These are phyloP conservation scores for Erodium trifolium DNA, from an alignment of 441 rosid species.

Conservation along the genomic window DNA sequence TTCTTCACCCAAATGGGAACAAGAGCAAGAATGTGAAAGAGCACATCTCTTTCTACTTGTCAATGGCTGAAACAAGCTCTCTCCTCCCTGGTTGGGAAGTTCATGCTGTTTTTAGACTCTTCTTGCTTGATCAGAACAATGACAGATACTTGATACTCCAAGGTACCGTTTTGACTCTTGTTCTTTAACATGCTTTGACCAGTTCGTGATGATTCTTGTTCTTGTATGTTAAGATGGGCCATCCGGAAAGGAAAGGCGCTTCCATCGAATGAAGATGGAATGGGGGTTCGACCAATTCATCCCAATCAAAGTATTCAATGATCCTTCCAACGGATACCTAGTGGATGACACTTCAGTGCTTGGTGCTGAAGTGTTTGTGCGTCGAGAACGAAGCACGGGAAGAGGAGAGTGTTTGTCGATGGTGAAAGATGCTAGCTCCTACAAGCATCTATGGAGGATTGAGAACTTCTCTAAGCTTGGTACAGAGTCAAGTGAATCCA, in stretches of 20 bases:
- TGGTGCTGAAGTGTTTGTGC: slow-evolving; percentile 62
- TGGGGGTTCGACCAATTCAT: slow-evolving; percentile 34
- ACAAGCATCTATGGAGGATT: slow-evolving; percentile 30
- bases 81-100: slow-evolving; percentile 45
- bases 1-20: slow-evolving; percentile 55
- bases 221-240: slow-evolving; percentile 20
- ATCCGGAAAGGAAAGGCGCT: slow-evolving; percentile 26
- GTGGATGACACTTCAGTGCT: slow-evolving; percentile 38
- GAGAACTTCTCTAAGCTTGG: slow-evolving; percentile 25
- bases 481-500: slow-evolving; percentile 17
- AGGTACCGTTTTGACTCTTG: slow-evolving; percentile 25
- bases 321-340: slow-evolving; percentile 29
- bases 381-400: slow-evolving; percentile 42
- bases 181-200: not conserved
- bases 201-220: not conserved
- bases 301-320: slow-evolving; percentile 21
- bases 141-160: slow-evolving; percentile 41
- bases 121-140: slow-evolving; percentile 49
- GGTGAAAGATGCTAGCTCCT: slow-evolving; percentile 22
- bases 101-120: slow-evolving; percentile 38
- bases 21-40: slow-evolving; percentile 45
- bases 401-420: slow-evolving; percentile 47
- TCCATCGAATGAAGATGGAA: slow-evolving; percentile 31
- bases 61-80: slow-evolving; percentile 34
- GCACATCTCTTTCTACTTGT: slow-evolving; percentile 45